Conservation (phyloP, 768 basidiomycete genomes). For the Termitomyces sp. region DNA sequence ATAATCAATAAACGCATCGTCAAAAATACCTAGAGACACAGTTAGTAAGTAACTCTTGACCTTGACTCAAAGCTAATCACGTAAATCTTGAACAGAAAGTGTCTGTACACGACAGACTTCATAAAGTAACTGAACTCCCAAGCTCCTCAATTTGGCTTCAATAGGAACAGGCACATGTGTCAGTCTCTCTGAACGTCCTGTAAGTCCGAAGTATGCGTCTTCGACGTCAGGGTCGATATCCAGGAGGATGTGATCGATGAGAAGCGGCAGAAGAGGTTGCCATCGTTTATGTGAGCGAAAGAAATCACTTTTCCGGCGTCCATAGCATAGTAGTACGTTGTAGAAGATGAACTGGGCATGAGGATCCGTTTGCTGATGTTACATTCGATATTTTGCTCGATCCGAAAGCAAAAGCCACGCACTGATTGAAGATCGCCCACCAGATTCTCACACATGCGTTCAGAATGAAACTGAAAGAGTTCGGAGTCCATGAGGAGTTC, state of each 20-base stretch:
- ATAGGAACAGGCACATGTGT: conserved; percentile 59
- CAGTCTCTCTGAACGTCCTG: conserved; percentile 28
- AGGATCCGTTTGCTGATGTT: conserved; percentile 70
- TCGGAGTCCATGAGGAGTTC: conserved; percentile 74
- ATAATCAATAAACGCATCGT: conserved; percentile 79
- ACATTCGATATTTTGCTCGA: conserved; percentile 9
- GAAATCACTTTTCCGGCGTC: conserved; percentile 60
- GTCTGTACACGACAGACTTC: conserved; percentile 93
- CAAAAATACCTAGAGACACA: conserved; percentile 59
- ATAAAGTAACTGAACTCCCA: conserved; percentile 75
- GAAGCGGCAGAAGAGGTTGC: conserved; percentile 70
- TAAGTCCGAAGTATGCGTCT: conserved; percentile 45
- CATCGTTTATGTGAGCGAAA: conserved; percentile 80
- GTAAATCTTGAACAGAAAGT: conserved; percentile 68
- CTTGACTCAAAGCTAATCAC: conserved; percentile 27
- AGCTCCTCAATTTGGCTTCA: conserved; percentile 72
- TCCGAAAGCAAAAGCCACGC: conserved; percentile 19
- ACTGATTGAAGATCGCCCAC: conserved; percentile 65
- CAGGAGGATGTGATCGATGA: conserved; percentile 81
- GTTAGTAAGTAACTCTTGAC: neutral
- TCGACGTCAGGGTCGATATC: conserved; percentile 78
- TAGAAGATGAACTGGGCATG: conserved; percentile 78
- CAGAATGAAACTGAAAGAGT: conserved; percentile 86
- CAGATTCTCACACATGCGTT: conserved; percentile 82
- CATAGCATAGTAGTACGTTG: conserved; percentile 69